These are phyloP conservation scores for Marchantia polymorpha DNA, from an alignment of 225 moss, liverwort and hornwort species.

Conservation along the genomic window DNA sequence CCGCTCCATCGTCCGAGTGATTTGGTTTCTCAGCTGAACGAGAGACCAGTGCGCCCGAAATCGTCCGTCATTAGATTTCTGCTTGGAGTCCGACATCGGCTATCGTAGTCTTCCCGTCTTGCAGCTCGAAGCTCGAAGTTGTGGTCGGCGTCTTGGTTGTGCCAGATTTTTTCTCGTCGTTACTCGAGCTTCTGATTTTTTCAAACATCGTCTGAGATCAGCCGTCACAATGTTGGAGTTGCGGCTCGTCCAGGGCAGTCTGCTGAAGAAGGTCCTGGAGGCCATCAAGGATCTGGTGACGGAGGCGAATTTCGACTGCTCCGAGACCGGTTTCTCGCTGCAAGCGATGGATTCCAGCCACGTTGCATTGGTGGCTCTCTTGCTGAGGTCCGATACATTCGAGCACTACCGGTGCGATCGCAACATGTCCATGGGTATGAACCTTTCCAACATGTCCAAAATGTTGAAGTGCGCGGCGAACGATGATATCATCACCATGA, in stretches of 20 bases:
- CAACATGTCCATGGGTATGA: slow-evolving; percentile 78
- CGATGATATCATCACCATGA: slow-evolving; percentile 79
- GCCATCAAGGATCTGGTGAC: slow-evolving; percentile 80
- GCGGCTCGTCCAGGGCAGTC: slow-evolving; percentile 75
- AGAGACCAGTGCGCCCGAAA: too few relatives aligned
- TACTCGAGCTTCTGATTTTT: not conserved
- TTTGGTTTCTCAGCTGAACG: too few relatives aligned
- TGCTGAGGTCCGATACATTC: slow-evolving; percentile 67
- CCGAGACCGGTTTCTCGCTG: slow-evolving; percentile 66
- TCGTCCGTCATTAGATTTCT: too few relatives aligned
- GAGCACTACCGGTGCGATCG: slow-evolving; percentile 83
- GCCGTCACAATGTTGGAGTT: slow-evolving; percentile 72
- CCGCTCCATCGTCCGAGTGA: too few relatives aligned
- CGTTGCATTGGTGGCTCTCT: slow-evolving; percentile 66
- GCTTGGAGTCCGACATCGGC: too few relatives aligned
- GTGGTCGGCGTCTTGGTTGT: too few relatives aligned
- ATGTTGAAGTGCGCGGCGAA: slow-evolving; percentile 76
- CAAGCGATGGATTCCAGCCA: slow-evolving; percentile 87
- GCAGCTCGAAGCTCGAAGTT: too few relatives aligned
- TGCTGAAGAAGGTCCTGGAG: slow-evolving; percentile 85
- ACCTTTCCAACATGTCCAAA: slow-evolving; percentile 71
- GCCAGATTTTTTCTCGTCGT: not conserved
- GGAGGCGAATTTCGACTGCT: slow-evolving; percentile 82
- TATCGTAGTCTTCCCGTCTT: too few relatives aligned
- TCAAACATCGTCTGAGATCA: not conserved